These are phyloP conservation scores for Albifimbria verrucaria DNA, from an alignment of 2,329 filamentous ascomycete species.

Conservation along the genomic window DNA sequence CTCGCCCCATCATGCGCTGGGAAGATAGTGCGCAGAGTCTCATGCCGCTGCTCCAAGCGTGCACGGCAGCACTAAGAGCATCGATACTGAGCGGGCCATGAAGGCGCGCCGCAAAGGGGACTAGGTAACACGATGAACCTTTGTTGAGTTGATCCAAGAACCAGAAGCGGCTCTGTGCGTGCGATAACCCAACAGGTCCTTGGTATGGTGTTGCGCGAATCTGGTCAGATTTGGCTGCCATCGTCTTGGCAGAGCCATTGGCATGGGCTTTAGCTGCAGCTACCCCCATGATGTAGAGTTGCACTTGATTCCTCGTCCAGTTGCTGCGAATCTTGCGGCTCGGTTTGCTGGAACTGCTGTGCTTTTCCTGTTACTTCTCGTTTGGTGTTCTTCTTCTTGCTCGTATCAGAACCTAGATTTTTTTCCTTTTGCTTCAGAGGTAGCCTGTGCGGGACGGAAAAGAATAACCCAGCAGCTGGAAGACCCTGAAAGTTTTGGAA, in stretches of 20 bases:
- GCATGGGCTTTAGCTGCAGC: neutral
- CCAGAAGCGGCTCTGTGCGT: slow-evolving; percentile 11
- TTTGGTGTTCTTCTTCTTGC: neutral
- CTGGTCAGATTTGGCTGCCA: neutral
- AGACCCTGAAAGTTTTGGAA: neutral
- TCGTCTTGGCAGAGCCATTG: too few relatives aligned
- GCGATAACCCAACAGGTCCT: slow-evolving; percentile 8
- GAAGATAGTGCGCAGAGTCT: slow-evolving; percentile 11
- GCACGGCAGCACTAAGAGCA: slow-evolving; percentile 4
- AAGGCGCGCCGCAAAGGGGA: slow-evolving; percentile 7
- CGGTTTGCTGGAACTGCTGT: neutral
- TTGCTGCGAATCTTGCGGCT: neutral
- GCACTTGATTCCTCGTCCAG: neutral
- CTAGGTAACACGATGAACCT: slow-evolving; percentile 3
- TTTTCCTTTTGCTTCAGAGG: neutral
- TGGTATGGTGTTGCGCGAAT: neutral
- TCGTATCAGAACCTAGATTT: neutral
- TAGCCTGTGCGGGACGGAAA: neutral
- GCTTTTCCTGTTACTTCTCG: neutral
- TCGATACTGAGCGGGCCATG: slow-evolving; percentile 4
- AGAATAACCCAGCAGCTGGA: neutral
- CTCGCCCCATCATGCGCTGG: neutral
- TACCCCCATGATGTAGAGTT: neutral
- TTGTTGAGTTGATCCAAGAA: slow-evolving; percentile 12
- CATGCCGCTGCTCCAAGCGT: slow-evolving; percentile 11